phyloP scores from a whole-genome alignment of 306 rosid genomes.

The Cicer arietinum region DNA sequence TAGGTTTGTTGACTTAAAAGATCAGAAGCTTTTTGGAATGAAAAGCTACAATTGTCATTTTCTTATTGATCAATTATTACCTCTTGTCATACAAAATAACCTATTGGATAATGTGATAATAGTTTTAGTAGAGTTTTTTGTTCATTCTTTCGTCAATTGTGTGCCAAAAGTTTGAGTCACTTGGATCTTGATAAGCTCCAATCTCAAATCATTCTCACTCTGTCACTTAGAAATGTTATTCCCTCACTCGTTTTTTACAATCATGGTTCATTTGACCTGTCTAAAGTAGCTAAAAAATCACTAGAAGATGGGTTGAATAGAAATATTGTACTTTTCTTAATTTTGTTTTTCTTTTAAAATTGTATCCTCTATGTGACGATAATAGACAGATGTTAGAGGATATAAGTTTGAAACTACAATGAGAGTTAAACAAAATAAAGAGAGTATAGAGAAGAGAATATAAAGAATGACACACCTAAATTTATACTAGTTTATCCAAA shows the following conservation, averaged over 20 bases:
- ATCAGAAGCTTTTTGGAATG: background rate
- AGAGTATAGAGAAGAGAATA: too few relatives aligned
- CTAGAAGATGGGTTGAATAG: too few relatives aligned
- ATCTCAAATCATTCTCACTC: background rate
- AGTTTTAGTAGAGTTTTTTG: background rate
- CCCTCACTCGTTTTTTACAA: background rate
- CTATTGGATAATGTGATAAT: background rate
- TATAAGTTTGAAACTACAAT: too few relatives aligned
- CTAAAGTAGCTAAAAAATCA: background rate
- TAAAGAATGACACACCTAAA: too few relatives aligned
- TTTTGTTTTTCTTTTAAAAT: too few relatives aligned
- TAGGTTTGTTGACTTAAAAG: background rate
- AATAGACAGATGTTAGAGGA: too few relatives aligned
- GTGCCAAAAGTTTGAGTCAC: background rate
- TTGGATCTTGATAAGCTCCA: background rate
- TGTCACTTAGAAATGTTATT: constrained; percentile 3
- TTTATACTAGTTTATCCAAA: too few relatives aligned
- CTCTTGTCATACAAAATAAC: background rate
- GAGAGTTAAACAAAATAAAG: too few relatives aligned
- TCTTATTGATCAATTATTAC: background rate
- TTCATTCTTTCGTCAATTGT: background rate
- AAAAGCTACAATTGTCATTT: background rate
- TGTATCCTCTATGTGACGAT: too few relatives aligned
- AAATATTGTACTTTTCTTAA: too few relatives aligned
- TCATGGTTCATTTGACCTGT: constrained; percentile 5